Evolutionary conservation across 2,329 filamentous ascomycete genomes (phyloP), one percentile per base, ranked within the genome.

Genomic region (Pseudogymnoascus sp.): DNA sequence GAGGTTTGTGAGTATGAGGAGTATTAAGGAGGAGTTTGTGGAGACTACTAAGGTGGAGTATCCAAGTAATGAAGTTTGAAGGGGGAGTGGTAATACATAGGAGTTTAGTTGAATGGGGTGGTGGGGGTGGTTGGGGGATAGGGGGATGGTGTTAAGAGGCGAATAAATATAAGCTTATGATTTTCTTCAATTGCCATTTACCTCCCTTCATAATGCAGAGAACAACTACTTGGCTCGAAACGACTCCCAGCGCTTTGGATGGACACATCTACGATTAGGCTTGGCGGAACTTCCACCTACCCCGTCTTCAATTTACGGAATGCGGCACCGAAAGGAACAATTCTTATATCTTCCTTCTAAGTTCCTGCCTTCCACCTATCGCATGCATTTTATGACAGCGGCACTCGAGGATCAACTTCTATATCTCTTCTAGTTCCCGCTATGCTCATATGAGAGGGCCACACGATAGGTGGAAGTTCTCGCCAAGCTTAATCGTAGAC

Each of bases 21-120:
- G 83, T 45, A 82, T 89, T 70, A 89, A 89, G 83, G 88, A 92
- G 79, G 88, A 91, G 78, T 92, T 90, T 69, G 76, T 77, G 64
- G 76, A 83, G 3, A 86, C 83, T 35, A 80, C 80, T 35, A 78
- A 80, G 73, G 86, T 91, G 33, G 73, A 73, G 60, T 92, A 92
- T 73, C 86, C 87, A 18, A 90, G 87, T 76, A 91, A 91, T 73
- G 86, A 87, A 74, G 65, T 70, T 61, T 70, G 61, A 62, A 13
- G 10, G 45, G 21, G 33, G 27, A 13, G 9, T 13, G 55, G 15
- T 59, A 21, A 58, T 33, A 13, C 1, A n/a, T 10, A 25, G 52
- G 27, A 35, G 52, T 58, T 58, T 10, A 39, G 9, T 39, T 10
- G 1, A 39, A 39, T 58, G 13, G 52, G 27, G 13, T 3, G 52